Percentiles rank a stretch among this genome's conserved stretches.
These are phyloP conservation scores for Trichoderma gamsii DNA, from an alignment of 495 filamentous ascomycete genomes.

Conservation along the genomic window DNA sequence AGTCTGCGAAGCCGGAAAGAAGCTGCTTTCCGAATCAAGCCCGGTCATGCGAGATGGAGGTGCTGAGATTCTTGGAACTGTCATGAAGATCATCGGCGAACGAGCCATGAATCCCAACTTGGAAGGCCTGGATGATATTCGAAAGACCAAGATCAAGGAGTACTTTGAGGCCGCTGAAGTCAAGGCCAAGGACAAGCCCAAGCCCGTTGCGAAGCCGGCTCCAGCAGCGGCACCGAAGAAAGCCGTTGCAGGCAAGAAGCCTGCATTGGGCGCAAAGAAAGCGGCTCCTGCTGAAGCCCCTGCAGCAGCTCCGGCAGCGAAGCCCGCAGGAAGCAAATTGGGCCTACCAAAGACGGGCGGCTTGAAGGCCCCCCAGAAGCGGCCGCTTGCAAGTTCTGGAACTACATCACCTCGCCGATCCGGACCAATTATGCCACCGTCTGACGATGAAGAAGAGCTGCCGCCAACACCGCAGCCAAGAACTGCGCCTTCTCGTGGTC, in stretches of 20 bases:
- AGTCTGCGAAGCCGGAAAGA: constrained; percentile 80
- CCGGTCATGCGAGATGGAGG: constrained; percentile 80
- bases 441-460: constrained; percentile 53
- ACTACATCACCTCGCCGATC: constrained; percentile 60
- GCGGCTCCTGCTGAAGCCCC: constrained; percentile 39
- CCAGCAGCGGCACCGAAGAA: constrained; percentile 53
- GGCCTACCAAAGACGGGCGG: constrained; percentile 65
- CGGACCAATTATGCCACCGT: constrained; percentile 37
- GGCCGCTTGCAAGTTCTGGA: constrained; percentile 46
- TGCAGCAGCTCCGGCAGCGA: constrained; percentile 50
- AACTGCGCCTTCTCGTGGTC: constrained; percentile 63
- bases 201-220: constrained; percentile 53
- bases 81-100: constrained; percentile 99
- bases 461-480: constrained; percentile 54
- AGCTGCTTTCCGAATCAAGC: constrained; percentile 80
- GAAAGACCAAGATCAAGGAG: constrained; percentile 94
- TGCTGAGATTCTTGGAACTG: constrained; percentile 83
- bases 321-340: constrained; percentile 41
- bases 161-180: constrained; percentile 88
- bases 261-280: constrained; percentile 29
- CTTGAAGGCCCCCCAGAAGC: constrained; percentile 64
- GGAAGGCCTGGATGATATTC: constrained; percentile 92
- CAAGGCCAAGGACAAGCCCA: constrained; percentile 94
- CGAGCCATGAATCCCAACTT: constrained; percentile 91
- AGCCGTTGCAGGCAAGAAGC: constrained; percentile 36